Evolutionary conservation across 768 basidiomycete species (phyloP).

Genomic region (Jaapia argillacea): DNA sequence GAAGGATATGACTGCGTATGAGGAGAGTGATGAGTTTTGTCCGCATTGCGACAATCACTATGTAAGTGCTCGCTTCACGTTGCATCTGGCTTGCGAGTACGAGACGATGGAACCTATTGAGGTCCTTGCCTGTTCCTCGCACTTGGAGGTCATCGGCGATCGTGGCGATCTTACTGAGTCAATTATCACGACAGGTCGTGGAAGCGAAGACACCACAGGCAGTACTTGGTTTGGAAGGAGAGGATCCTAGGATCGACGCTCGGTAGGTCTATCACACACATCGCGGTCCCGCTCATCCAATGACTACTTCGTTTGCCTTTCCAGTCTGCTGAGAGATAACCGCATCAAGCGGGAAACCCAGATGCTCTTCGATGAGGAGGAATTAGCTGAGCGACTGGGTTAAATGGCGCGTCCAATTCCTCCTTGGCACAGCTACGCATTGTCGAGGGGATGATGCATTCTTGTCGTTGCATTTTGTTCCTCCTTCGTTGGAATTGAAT

Average conservation of each 20-base stretch:
- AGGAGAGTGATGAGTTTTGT: slow-evolving; percentile 94
- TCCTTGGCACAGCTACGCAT: too few species aligned
- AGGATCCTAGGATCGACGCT: slow-evolving; percentile 81
- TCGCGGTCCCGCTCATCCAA: not conserved
- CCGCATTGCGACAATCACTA: slow-evolving; percentile 99
- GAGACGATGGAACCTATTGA: too few species aligned
- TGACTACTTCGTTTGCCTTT: slow-evolving; percentile 1
- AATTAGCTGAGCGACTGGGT: too few species aligned
- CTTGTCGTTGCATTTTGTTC: too few species aligned
- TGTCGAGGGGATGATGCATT: too few species aligned
- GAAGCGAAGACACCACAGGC: slow-evolving; percentile 89
- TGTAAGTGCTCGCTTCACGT: slow-evolving; percentile 54
- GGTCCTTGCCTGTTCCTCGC: not conserved
- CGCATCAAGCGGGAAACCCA: slow-evolving; percentile 48
- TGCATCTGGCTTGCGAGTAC: too few species aligned
- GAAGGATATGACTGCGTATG: slow-evolving; percentile 87
- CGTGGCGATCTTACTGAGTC: not conserved
- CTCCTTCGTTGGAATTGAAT: too few species aligned
- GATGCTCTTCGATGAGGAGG: too few species aligned
- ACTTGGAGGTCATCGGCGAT: not conserved
- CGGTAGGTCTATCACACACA: slow-evolving; percentile 39
- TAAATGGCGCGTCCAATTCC: too few species aligned
- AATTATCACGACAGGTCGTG: slow-evolving; percentile 51
- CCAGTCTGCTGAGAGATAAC: slow-evolving; percentile 86
- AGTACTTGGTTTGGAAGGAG: slow-evolving; percentile 79